Conservation (phyloP, 306 rosid species). For the Cyamopsis tetragonoloba region DNA sequence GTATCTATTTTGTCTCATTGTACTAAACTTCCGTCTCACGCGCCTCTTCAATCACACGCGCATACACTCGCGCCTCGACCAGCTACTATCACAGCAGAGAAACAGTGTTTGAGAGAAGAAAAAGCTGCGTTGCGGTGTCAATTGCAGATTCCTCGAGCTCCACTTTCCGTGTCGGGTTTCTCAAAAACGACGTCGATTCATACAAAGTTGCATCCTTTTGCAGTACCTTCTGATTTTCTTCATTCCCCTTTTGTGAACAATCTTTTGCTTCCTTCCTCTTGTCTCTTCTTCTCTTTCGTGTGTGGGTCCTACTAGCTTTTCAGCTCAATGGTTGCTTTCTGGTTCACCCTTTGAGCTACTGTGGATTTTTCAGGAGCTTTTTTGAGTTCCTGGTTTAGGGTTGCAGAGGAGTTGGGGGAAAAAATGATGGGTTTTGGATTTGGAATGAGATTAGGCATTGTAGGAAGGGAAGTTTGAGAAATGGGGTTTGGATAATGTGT, state of each 20-base stretch:
- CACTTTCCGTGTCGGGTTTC: slow-evolving; percentile 15
- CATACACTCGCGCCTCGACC: background rate
- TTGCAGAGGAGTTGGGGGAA: background rate
- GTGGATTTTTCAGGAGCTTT: background rate
- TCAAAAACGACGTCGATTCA: slow-evolving; percentile 17
- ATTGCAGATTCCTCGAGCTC: slow-evolving; percentile 30
- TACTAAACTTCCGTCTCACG: slow-evolving; percentile 22
- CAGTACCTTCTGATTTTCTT: background rate
- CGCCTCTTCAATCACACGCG: slow-evolving; percentile 1
- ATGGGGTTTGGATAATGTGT: slow-evolving; percentile 26
- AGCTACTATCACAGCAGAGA: slow-evolving; percentile 13
- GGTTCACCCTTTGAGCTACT: background rate
- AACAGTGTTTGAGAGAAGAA: background rate
- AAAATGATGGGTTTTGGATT: background rate
- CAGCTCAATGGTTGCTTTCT: slow-evolving; percentile 21
- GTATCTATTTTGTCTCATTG: background rate
- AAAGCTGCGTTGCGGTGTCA: background rate
- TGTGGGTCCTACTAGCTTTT: slow-evolving; percentile 29
- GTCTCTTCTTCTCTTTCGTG: background rate
- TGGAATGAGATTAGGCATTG: background rate
- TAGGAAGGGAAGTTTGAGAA: background rate
- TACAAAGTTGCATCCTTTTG: background rate
- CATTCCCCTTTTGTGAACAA: background rate
- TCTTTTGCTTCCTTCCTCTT: slow-evolving; percentile 4
- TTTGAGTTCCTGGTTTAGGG: background rate